phyloP scores from a whole-genome alignment of 2,329 filamentous ascomycete species.

The Diplodia mutila region DNA sequence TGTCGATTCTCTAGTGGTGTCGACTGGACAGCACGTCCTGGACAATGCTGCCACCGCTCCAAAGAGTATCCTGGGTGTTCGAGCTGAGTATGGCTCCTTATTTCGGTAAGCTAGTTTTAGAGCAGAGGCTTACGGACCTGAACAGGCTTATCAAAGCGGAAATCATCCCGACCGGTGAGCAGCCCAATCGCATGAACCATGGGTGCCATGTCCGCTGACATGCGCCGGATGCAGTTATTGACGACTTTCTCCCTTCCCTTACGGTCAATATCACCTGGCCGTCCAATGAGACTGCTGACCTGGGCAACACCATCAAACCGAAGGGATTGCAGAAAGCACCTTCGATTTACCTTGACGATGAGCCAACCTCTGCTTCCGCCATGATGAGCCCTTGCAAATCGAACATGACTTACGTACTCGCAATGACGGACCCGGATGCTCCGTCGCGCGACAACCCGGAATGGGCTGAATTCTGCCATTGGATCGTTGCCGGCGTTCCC shows the following conservation, averaged over 20 bases:
- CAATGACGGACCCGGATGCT: constrained; percentile 63
- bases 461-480: constrained; percentile 63
- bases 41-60: constrained; percentile 21
- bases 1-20: constrained; percentile 29
- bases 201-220: not conserved
- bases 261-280: constrained; percentile 56
- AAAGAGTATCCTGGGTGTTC: constrained; percentile 34
- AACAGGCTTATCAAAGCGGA: constrained; percentile 44
- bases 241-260: constrained; percentile 61
- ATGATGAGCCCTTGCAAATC: constrained; percentile 31
- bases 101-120: not conserved
- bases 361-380: constrained; percentile 30
- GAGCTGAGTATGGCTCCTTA: constrained; percentile 33
- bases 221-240: constrained; percentile 52
- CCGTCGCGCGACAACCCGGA: constrained; percentile 57
- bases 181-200: not conserved
- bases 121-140: not conserved
- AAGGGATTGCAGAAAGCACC: constrained; percentile 48
- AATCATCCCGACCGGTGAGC: constrained; percentile 45
- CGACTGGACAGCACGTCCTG: constrained; percentile 38
- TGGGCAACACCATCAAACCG: constrained; percentile 57
- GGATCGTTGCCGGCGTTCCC: constrained; percentile 49
- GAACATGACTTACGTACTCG: constrained; percentile 51
- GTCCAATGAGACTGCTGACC: constrained; percentile 47
- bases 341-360: constrained; percentile 44